Evolutionary conservation across 352 stramenopile genomes (phyloP), one percentile per base, ranked within the genome.

Genomic region (Phytophthora brassicae): DNA sequence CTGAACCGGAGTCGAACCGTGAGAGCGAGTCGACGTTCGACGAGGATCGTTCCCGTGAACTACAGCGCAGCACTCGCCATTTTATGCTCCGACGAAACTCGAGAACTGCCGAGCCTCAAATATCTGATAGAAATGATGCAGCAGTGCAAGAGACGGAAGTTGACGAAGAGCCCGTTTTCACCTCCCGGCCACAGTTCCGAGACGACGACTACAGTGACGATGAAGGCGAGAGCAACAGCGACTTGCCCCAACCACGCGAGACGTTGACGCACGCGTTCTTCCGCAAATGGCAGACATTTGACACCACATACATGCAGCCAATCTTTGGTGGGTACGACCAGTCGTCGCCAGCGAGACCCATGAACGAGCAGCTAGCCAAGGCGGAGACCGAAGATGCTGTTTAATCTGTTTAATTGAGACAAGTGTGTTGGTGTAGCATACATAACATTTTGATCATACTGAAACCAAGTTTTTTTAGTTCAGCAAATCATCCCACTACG

Each of bases 301-400:
- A 94, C 57, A 60, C 52, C 8, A 71, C 62, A 16, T 91, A 87
- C 68, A 84, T 94, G 76, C 83, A 92, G 60, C 86, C 83, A 9
- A 80, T 89, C 29, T 94, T 94, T 39, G 86, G 86, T 23, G 84
- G 84, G 57, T 66, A 45, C 17, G 4, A 2, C 39, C 17, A 45
- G 39, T 11, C 39, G 23, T 68, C 26, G 35, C 61, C 28, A 47
- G 68, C 43, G 44, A 54, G 43, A 29, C 41, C 16, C 26, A 23
- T 19, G 42, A 58, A 46, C 17, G 36, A 74, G 44, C 51, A 75
- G n/a, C 44, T 77, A 14, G 66, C 57, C 41, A 78, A n/a, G n/a
- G n/a, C n/a, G n/a, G n/a, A n/a, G n/a, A n/a, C n/a, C n/a, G n/a
- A n/a, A n/a, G n/a, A n/a, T n/a, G n/a, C n/a, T n/a, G n/a, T n/a